phyloP scores from a whole-genome alignment of 192 early-diverging fungal species.

The Backusella psychrophila region DNA sequence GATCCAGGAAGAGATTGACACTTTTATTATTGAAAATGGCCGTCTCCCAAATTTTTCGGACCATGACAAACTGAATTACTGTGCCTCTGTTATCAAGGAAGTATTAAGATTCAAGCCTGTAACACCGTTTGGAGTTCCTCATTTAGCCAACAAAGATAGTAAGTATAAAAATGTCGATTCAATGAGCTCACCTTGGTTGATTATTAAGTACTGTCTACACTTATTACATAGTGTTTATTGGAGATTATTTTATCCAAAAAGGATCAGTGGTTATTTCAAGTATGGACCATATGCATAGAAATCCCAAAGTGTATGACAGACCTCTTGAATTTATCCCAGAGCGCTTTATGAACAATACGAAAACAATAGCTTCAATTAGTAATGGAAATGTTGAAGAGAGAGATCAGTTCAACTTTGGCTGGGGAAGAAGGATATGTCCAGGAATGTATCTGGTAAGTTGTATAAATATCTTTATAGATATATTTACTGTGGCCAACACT shows the following conservation, averaged over 20 bases:
- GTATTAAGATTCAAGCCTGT: constrained; percentile 9
- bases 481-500: background rate
- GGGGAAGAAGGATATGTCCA: constrained; percentile 17
- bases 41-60: constrained; percentile 5
- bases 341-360: constrained; percentile 23
- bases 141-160: constrained; percentile 13
- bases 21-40: background rate
- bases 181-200: background rate
- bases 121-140: constrained; percentile 16
- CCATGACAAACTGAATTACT: constrained; percentile 8
- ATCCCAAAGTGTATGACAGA: constrained; percentile 31
- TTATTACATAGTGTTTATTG: constrained; percentile 8
- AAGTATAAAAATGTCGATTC: background rate
- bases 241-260: constrained; percentile 48
- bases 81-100: constrained; percentile 14
- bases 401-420: constrained; percentile 26
- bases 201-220: background rate
- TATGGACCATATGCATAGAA: constrained; percentile 46
- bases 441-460: constrained; percentile 8
- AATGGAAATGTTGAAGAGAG: constrained; percentile 6
- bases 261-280: constrained; percentile 44
- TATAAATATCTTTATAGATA: background rate
- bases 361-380: background rate
- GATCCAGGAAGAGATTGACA: constrained; percentile 10
- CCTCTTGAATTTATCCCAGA: constrained; percentile 50